Evolutionary conservation across 495 filamentous ascomycete species (phyloP).

Genomic region (Rhypophila decipiens): DNA sequence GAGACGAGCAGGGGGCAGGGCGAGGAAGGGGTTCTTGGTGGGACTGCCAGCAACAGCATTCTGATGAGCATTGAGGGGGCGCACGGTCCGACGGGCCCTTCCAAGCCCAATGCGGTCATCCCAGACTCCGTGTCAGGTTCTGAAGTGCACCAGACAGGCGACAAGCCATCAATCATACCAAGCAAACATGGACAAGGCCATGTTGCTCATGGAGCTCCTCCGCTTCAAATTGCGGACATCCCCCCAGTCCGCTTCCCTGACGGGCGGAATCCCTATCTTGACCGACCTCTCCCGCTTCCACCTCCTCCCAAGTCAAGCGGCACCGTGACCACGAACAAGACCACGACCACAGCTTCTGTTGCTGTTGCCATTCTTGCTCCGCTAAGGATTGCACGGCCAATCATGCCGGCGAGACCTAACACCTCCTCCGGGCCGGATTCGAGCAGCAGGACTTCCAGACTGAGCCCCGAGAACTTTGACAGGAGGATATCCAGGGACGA

Average conservation of each 20-base stretch:
- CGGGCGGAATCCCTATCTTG: conserved; percentile 29
- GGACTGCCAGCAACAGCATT: too few relatives aligned
- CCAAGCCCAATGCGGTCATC: conserved; percentile 16
- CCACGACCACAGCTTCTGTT: conserved; percentile 10
- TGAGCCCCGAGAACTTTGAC: conserved; percentile 25
- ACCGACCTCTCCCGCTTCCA: conserved; percentile 31
- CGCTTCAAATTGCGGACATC: conserved; percentile 27
- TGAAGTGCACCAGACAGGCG: conserved; percentile 27
- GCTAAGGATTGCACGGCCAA: conserved; percentile 17
- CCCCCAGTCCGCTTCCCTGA: conserved; percentile 24
- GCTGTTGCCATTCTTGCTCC: conserved; percentile 16
- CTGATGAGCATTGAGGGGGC: too few relatives aligned
- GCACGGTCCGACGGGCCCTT: conserved; percentile 34
- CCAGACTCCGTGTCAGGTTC: conserved; percentile 41
- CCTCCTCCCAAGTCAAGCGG: conserved; percentile 24
- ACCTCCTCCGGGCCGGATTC: conserved; percentile 30
- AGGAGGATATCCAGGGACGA: conserved; percentile 45
- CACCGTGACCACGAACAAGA: conserved; percentile 7
- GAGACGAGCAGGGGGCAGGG: too few relatives aligned
- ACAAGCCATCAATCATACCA: neutral
- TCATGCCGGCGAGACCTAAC: conserved; percentile 35
- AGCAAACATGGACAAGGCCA: conserved; percentile 9
- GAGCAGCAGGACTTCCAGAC: conserved; percentile 10
- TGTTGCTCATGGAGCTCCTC: too few relatives aligned
- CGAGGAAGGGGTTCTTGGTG: conserved; percentile 19